Base-by-base conservation (phyloP, 2,329 filamentous ascomycete species). In the Curvularia sp. region DNA sequence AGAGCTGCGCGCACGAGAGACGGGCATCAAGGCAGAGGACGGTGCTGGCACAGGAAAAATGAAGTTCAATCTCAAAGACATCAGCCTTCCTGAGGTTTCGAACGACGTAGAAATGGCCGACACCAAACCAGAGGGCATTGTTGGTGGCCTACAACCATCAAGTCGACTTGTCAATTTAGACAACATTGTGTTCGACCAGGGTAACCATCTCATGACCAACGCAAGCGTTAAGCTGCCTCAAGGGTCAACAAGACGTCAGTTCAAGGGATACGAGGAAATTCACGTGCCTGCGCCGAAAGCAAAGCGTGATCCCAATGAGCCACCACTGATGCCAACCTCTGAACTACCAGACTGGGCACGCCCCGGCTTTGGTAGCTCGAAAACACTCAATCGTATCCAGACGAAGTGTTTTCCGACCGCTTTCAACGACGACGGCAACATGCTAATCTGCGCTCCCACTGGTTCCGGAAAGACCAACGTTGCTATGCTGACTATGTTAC, bases 131-230 rank as follows among this genome's bases (percentile, higher is more conserved):
- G 54, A 77, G 72, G 36, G 80, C 70, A 81, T 97, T 19, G 84
- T 93, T 30, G 92, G 93, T 53, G 93, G 92, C 13, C 82, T 99
- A 36, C 91, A 95, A 70, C 95, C 96, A 2, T 96, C 95, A 0
- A 89, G 89, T 66, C 92, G 91, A 73, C 81, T 92, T 43, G 92
- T 99, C 75, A 98, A 98, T 74, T 83, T 99, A 50, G 94, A 99
- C 57, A 98, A 98, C 70, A 86, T 99, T 32, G 86, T 97, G 38
- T 99, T 99, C 74, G 95, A 98, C 68, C 94, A 98, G 78, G 95
- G 95, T 52, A 99, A 98, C 71, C 95, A 99, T 81, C 84, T 99
- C 42, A 99, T 98, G 94, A 98, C 95, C n/a, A 99, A 99, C 70
- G 91, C 93, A 6, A 97, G 93, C 74, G 95, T 99, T 46, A 90